Evolutionary conservation across 129 eudicot genomes (phyloP).

Genomic region (sunflower (Helianthus annuus)): HanXRQr2.0-SUNRISE NC_035440.2:494023-494522

Average conservation of each 20-base stretch:
- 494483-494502: slow-evolving; percentile 11
- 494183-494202: no score
- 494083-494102: no score
- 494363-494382: slow-evolving; percentile 42
- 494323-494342: slow-evolving; percentile 24
- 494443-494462: slow-evolving; percentile 68
- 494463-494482: neutral
- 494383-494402: slow-evolving; percentile 43
- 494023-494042: no score
- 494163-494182: no score
- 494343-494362: slow-evolving; percentile 28
- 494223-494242: slow-evolving; percentile 9
- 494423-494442: slow-evolving; percentile 74
- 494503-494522: slow-evolving; percentile 33
- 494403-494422: slow-evolving; percentile 50
- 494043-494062: no score
- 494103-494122: no score
- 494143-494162: no score
- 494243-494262: slow-evolving; percentile 5
- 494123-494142: no score
- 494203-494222: slow-evolving; percentile 26
- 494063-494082: no score
- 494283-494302: slow-evolving; percentile 20
- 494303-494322: slow-evolving; percentile 38
- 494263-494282: slow-evolving; percentile 8